Evolutionary conservation across 192 early-diverging fungal genomes (phyloP).

Genomic region (Gaertneriomyces semiglobifer): DNA sequence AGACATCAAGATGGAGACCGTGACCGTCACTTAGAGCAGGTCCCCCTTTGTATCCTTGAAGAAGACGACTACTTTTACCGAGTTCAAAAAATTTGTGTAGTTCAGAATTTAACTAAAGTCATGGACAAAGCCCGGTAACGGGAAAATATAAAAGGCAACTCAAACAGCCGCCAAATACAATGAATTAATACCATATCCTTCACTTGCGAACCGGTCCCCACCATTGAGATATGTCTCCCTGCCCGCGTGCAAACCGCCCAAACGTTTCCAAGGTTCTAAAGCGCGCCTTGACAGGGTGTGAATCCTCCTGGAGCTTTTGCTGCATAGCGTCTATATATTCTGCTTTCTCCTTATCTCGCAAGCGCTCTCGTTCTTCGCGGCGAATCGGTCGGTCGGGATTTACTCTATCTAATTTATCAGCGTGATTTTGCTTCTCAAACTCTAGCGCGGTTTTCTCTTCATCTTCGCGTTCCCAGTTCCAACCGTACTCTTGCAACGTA

Average conservation of each 20-base stretch:
- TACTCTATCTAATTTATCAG: not conserved
- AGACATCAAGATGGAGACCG: too few species aligned
- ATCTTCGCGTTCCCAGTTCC: constrained; percentile 36
- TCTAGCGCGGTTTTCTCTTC: constrained; percentile 11
- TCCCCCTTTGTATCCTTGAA: too few species aligned
- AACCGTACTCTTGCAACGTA: constrained; percentile 47
- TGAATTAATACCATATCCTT: too few species aligned
- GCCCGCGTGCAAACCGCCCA: constrained; percentile 36
- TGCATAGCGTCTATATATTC: constrained; percentile 1
- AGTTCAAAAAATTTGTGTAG: too few species aligned
- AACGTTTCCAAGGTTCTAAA: constrained; percentile 44
- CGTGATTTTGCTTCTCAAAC: not conserved
- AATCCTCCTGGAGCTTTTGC: constrained; percentile 9
- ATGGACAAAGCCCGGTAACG: too few species aligned
- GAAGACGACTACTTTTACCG: too few species aligned
- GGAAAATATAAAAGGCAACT: too few species aligned
- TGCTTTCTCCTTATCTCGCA: not conserved
- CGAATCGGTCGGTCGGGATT: not conserved
- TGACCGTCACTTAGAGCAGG: too few species aligned
- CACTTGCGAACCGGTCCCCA: constrained; percentile 25
- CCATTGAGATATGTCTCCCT: constrained; percentile 43
- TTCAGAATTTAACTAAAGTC: too few species aligned
- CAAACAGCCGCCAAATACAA: too few species aligned
- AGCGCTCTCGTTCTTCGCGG: not conserved
- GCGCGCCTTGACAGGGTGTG: constrained; percentile 2